Base-by-base conservation (phyloP, 2,329 filamentous ascomycete species). In the Mycogone perniciosa region DNA sequence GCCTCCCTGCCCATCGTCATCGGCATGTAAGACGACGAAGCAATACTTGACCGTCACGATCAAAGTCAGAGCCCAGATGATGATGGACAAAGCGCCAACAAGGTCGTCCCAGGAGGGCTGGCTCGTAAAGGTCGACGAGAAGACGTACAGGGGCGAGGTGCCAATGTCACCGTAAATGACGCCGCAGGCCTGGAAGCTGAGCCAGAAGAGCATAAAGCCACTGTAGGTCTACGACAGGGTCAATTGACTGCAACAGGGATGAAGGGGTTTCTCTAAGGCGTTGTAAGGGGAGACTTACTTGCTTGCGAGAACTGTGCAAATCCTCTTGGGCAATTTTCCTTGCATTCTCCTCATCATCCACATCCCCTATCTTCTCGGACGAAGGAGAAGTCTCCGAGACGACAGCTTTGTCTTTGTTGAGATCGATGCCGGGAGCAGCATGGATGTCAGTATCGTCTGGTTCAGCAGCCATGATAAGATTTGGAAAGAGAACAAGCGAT, bases 131-230 rank as follows among this genome's bases (percentile, higher is more conserved):
- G 81, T 85, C n/a, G 80, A 83, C 13, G 82, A 86, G 64, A 72
- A 87, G 13, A 87, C 84, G 59, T 88, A 88, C 13, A 88, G 77
- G n/a, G 82, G 83, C 53, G 76, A 81, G 20, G 74, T 77, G 51
- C 82, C 84, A 59, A 86, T 85, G 57, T 87, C 84, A 27, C 84
- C 84, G 54, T 87, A 86, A 46, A 86, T 86, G 38, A 84, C 80
- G 46, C 84, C 83, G 31, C 76, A 78, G 3, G 77, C 81, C 65
- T 86, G 82, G 61, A 84, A 86, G 27, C 81, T 77, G 40, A 84
- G 72, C 76, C 78, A 64, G 26, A 63, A 33, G 39, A 64, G 52
- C 10, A 64, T 35, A 34, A 59, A 35, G 29, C 62, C 61, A 34
- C 55, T 62, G 49, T 64, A 61, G 29, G 57, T 62, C 62, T 64